These are phyloP conservation scores for Syzygium aromaticum DNA, from an alignment of 345 rosid genomes.

Conservation along the genomic window DNA sequence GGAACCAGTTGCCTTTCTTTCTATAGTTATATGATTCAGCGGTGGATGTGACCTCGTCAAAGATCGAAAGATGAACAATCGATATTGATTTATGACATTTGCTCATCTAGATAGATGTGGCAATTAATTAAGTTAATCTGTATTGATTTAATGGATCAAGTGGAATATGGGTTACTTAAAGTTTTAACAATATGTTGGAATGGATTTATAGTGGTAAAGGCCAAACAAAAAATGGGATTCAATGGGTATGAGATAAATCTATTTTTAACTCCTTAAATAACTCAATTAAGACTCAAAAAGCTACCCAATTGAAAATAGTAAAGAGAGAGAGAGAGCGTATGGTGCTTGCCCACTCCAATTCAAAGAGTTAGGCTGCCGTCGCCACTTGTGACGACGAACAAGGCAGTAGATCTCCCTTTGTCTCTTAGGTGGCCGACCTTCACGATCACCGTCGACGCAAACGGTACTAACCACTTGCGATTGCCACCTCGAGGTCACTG, in stretches of 20 bases:
- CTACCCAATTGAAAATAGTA: neutral
- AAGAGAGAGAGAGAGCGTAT: neutral
- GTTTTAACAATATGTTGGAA: neutral
- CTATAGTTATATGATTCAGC: neutral
- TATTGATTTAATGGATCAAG: neutral
- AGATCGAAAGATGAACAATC: neutral
- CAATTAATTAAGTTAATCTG: neutral
- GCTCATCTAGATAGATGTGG: neutral
- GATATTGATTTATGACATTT: neutral
- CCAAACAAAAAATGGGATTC: too few species aligned
- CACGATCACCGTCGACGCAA: too few species aligned
- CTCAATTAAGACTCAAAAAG: neutral
- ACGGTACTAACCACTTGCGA: too few species aligned
- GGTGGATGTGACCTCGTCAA: neutral
- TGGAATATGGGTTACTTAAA: neutral
- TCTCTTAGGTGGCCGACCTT: too few species aligned
- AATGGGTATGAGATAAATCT: neutral
- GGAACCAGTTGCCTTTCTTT: neutral
- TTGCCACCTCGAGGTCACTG: neutral
- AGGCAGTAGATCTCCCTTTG: too few species aligned
- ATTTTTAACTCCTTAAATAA: neutral
- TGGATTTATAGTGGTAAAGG: neutral
- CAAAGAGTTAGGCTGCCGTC: too few species aligned
- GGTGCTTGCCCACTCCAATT: neutral
- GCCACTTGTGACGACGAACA: too few species aligned